Base-by-base conservation (phyloP, 2,329 filamentous ascomycete genomes). In the Microcyclospora pomicola region DNA sequence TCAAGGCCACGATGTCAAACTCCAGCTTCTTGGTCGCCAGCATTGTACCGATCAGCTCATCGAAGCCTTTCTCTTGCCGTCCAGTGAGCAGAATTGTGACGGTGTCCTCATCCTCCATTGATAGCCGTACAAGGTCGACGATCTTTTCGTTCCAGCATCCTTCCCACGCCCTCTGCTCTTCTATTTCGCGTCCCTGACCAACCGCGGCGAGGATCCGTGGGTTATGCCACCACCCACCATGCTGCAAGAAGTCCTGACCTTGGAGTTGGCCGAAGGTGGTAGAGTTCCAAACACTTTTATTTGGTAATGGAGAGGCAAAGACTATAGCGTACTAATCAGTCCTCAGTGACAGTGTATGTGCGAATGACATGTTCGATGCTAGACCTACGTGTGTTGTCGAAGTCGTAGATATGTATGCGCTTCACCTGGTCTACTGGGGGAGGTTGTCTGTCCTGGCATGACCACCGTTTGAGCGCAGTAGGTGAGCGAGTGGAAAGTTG, bases 121-220 rank as follows among this genome's bases (percentile, higher is more conserved):
- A 87, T 39, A 95, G 66, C 52, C 73, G 70, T 31, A 92, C 85
- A 24, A 96, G 72, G 50, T 86, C 42, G 49, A 71, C 75, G 48
- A 98, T 79, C 50, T 81, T 77, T 56, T 96, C 88, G 54, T 96
- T 96, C 91, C 91, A 98, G 82, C 84, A 95, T 28, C 86, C 86
- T 40, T 82, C 67, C 88, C 88, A 98, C 9, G 74, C 87, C 15
- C 77, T 76, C 31, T 72, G 67, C 59, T 96, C 87, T 61, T 96
- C 91, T 40, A 73, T 74, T 36, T 84, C 83, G 5, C 80, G 58
- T 12, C 91, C 91, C 40, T 85, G 73, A 37, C 91, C 91, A 1
- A 86, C 94, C 2, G 87, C 79, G 9, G 80, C 76, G 15, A 98
- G 75, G 44, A 98, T 87, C 45, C 75, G 76, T 32, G 76, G 73